Percentiles rank a stretch among this genome's conserved stretches.
Evolutionary conservation across 192 early-diverging fungal genomes (phyloP).

Genomic region (Phlyctochytrium arcticum): DNA sequence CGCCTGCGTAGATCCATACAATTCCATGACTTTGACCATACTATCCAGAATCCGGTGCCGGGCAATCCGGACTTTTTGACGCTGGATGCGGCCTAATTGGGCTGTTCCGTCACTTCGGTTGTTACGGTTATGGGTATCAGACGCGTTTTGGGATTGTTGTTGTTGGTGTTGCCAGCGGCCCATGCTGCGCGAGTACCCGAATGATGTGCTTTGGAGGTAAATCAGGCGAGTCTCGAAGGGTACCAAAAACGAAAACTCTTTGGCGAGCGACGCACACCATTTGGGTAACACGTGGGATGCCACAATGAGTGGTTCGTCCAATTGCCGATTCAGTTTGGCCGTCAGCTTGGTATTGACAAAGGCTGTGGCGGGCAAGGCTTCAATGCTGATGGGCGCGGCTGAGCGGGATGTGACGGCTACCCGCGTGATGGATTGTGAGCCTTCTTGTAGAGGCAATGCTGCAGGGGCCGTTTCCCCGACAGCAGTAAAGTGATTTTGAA

Average conservation of each 20-base stretch:
- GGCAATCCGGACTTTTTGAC: slow-evolving; percentile 86
- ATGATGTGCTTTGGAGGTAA: slow-evolving; percentile 77
- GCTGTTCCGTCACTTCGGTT: neutral
- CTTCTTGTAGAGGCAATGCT: slow-evolving; percentile 9
- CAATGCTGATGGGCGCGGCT: slow-evolving; percentile 14
- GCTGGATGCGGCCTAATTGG: slow-evolving; percentile 63
- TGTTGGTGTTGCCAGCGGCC: slow-evolving; percentile 57
- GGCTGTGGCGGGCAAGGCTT: slow-evolving; percentile 26
- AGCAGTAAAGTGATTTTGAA: slow-evolving; percentile 2
- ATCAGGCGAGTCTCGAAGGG: slow-evolving; percentile 75
- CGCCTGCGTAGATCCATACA: slow-evolving; percentile 65
- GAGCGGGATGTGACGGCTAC: slow-evolving; percentile 11
- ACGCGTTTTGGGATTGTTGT: neutral
- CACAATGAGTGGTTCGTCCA: slow-evolving; percentile 87
- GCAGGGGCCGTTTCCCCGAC: neutral
- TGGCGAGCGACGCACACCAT: slow-evolving; percentile 68
- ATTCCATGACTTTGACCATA: slow-evolving; percentile 80
- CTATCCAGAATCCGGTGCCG: slow-evolving; percentile 74
- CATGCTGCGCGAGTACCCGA: slow-evolving; percentile 83
- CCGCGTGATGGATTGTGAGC: slow-evolving; percentile 13
- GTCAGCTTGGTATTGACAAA: slow-evolving; percentile 81
- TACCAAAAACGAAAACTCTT: slow-evolving; percentile 71
- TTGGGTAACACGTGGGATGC: slow-evolving; percentile 72
- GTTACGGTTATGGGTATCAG: neutral
- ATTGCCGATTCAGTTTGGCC: slow-evolving; percentile 79